Evolutionary conservation across 1,284 basidiomycete species (phyloP), one percentile per base, ranked within the genome.

Genomic region (Microstroma glucosiphilum): DNA sequence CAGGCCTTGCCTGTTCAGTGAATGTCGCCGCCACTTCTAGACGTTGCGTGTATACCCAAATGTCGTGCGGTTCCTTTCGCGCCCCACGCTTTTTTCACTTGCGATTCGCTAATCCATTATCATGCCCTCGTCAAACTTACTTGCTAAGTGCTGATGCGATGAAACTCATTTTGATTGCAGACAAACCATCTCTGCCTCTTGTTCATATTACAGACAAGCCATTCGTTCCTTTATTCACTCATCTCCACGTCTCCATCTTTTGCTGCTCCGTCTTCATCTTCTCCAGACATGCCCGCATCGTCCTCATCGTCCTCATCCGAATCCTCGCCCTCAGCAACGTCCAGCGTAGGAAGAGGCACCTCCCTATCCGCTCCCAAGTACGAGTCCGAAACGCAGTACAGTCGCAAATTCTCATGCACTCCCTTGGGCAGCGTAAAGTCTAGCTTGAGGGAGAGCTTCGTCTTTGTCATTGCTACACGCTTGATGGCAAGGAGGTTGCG

Each of bases 341-440:
- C 59, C 9, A 79, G 53, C 2, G 62, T 37, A 0, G 69, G 69
- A 8, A 79, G 30, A 8, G 59, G 19, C 1, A 79, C 60, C 58
- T 79, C 77, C 1, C 76, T 62, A 60, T 79, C 77, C 0, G 77
- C 76, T 12, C 76, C 77, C 1, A 75, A 23, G 51, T 93, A 96
- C 60, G 88, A 88, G 79, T 96, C 94, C 73, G 91, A 94, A 70
- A 98, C 92, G 64, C 96, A 86, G 76, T 90, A 96, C 49, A 96
- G 81, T 80, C 91, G 92, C 65, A 97, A 60, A n/a, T 63, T 83
- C 12, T 84, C 82, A 76, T 94, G 91, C 49, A 82, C 83, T 42
- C 94, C 94, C 68, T 67, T 63, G 6, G 76, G 70, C 37, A 78
- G 63, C 1, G 86, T 89, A 74, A 97, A 90, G 80, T 97, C 92